These are phyloP conservation scores for Yamadazyma philogaea DNA, from an alignment of 805 yeast species.

Conservation along the genomic window DNA sequence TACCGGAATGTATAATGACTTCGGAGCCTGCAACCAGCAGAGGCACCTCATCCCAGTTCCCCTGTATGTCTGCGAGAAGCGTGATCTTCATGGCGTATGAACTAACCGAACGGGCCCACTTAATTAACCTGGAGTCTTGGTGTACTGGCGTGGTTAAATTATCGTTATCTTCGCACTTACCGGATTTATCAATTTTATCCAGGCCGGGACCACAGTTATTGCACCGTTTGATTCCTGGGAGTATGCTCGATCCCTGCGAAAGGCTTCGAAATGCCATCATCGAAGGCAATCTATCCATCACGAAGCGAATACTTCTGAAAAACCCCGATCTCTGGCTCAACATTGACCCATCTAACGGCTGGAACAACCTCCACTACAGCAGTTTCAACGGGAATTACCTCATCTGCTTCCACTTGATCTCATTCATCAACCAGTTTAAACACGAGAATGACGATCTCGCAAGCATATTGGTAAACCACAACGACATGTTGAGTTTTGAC, in stretches of 20 bases:
- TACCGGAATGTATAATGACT: constrained; percentile 67
- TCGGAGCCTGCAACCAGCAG: constrained; percentile 18
- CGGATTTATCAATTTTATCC: background rate
- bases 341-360: constrained; percentile 35
- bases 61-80: constrained; percentile 28
- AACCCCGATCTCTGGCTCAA: constrained; percentile 46
- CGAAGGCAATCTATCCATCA: constrained; percentile 37
- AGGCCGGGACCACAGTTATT: background rate
- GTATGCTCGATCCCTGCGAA: constrained; percentile 35
- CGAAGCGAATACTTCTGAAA: constrained; percentile 34
- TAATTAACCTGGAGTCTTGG: too few species aligned
- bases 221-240: background rate
- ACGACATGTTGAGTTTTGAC: constrained; percentile 38
- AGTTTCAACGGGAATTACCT: constrained; percentile 40
- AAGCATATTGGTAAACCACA: constrained; percentile 12
- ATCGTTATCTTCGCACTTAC: constrained; percentile 5
- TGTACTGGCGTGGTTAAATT: background rate
- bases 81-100: constrained; percentile 8
- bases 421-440: constrained; percentile 23
- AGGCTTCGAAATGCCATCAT: constrained; percentile 39
- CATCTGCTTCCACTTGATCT: constrained; percentile 39
- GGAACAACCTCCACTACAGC: constrained; percentile 44
- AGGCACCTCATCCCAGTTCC: constrained; percentile 18
- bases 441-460: constrained; percentile 17
- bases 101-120: background rate